Base-by-base conservation (phyloP, 164 flowering plant genomes). In the Annona squamosa region DNA sequence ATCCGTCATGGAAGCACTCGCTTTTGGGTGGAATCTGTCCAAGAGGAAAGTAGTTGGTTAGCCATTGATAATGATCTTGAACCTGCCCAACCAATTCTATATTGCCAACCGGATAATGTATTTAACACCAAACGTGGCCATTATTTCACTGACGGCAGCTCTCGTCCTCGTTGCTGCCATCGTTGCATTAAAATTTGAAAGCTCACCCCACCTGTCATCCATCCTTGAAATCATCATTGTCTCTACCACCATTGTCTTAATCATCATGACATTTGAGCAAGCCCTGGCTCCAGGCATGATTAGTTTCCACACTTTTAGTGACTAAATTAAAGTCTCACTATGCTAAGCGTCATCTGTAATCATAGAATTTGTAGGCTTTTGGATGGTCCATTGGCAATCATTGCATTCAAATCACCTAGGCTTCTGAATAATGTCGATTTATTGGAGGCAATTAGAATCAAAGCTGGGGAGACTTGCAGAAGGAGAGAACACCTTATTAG, bases 221-320 rank as follows among this genome's bases (percentile, higher is more conserved):
- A 42, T 65, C 7, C 56, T 19, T 68, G 70, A 68, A 47, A 68
- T 2, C 52, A 68, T 68, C 52, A 68, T 18, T 46, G 37, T 46
- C 41, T 4, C 56, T n/a, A 68, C 37, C 26, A 4, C 57, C 1
- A 16, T 68, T 46, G 52, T 68, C 56, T 0, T 46, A 68, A 68
- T n/a, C 52, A 68, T 68, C 56, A 68, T 68, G 17, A 46, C 70
- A 3, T 19, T 17, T 68, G 5, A 68, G 45, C 45, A 68, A 68
- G 70, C n/a, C 57, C 5, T 4, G 13, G 3, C 2, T 46, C 10
- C n/a, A 2, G n/a, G 52, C 18, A 5, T 43, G 37, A 46, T 42
- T 42, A 13, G 68, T 37, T 44, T 1, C 43, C 3, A 1, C 2
- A 2, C 5, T 37, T 41, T 65, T 65, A 37, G 26, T 18, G 3